Evolutionary conservation across 176 grass and related monocot species (phyloP).

Genomic region (Tuctoria greenei): DNA sequence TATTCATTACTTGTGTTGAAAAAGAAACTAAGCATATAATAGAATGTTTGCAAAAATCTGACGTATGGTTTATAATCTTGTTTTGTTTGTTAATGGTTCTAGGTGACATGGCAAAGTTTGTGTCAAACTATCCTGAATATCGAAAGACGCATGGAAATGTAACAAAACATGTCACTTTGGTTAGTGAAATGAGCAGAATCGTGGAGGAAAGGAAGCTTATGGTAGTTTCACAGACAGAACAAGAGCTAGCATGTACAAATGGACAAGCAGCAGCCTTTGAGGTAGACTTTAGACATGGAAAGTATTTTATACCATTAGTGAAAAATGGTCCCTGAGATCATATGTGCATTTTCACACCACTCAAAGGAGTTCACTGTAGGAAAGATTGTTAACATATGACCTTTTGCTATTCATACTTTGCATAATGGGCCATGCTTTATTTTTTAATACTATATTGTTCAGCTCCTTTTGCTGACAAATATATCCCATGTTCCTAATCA

Average conservation of each 20-base stretch:
- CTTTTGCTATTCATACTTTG: neutral
- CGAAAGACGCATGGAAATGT: constrained; percentile 94
- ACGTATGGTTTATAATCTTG: neutral
- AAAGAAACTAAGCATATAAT: constrained; percentile 25
- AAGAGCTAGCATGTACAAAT: constrained; percentile 94
- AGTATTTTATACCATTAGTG: constrained; percentile 11
- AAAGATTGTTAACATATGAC: neutral
- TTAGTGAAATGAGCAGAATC: constrained; percentile 97
- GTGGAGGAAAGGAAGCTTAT: constrained; percentile 94
- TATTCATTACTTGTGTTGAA: constrained; percentile 26
- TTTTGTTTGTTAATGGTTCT: constrained; percentile 25
- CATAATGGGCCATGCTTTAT: neutral
- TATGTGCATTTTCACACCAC: constrained; percentile 9
- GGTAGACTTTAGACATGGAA: constrained; percentile 37
- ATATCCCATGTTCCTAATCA: neutral
- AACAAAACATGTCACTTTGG: constrained; percentile 92
- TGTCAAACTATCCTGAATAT: constrained; percentile 94
- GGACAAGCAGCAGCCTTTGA: constrained; percentile 94
- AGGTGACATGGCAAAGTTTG: constrained; percentile 96
- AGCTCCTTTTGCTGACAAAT: neutral
- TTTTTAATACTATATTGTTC: neutral
- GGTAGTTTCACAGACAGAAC: constrained; percentile 93
- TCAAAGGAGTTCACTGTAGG: neutral
- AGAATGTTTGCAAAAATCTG: neutral
- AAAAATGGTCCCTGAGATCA: neutral